Conservation (phyloP, 768 basidiomycete species). For the Ramaria sp. region DNA sequence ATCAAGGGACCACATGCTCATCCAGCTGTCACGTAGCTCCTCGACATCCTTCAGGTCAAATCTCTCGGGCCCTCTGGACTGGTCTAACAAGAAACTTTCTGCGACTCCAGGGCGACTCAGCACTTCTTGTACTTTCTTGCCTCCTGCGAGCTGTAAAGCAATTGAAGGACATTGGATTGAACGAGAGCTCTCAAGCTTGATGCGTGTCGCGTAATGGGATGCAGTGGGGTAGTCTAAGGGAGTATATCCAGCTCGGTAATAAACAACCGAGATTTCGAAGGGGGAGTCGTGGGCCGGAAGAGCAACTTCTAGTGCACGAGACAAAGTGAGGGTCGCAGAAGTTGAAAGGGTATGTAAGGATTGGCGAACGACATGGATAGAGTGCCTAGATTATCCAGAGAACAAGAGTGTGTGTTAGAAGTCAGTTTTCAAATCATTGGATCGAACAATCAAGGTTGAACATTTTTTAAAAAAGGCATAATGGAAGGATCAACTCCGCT, state of each 20-base stretch:
- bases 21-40: conserved; percentile 65
- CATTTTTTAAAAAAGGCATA: too few relatives aligned
- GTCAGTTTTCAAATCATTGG: too few relatives aligned
- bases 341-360: conserved; percentile 60
- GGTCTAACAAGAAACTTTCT: conserved; percentile 53
- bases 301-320: conserved; percentile 15
- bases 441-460: too few relatives aligned
- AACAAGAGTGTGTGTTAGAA: not conserved
- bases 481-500: too few relatives aligned
- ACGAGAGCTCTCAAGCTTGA: conserved; percentile 64
- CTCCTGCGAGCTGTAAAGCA: conserved; percentile 87
- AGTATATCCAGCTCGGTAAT: conserved; percentile 85
- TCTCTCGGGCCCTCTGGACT: conserved; percentile 21
- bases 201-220: conserved; percentile 58
- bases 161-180: conserved; percentile 93
- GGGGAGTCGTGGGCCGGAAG: conserved; percentile 23
- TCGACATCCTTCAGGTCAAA: conserved; percentile 31
- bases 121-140: conserved; percentile 92
- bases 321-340: conserved; percentile 41
- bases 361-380: conserved; percentile 62
- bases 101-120: conserved; percentile 63
- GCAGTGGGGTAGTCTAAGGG: conserved; percentile 68
- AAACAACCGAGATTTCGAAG: conserved; percentile 76
- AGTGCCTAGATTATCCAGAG: conserved; percentile 36
- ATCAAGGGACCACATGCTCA: conserved; percentile 79